Conservation (phyloP, 2,329 filamentous ascomycete genomes). For the Aspergillus vadensis region DNA sequence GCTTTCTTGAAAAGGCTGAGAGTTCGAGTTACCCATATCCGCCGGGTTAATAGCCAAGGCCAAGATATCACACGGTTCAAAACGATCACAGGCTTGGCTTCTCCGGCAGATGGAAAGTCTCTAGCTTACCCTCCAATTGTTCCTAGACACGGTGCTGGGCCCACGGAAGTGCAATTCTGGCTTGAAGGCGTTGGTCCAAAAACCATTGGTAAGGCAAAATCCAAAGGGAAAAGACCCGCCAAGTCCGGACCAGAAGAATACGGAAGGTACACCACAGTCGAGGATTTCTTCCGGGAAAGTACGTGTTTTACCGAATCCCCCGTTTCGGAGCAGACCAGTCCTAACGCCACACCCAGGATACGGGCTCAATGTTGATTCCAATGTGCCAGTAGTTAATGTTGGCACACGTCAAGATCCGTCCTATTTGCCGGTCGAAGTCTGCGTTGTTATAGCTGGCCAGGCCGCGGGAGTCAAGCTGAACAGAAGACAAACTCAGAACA, state of each 20-base stretch:
- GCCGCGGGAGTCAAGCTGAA: conserved; percentile 61
- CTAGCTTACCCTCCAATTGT: conserved; percentile 42
- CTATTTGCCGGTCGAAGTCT: conserved; percentile 69
- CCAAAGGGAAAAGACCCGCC: conserved; percentile 33
- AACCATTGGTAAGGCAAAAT: conserved; percentile 12
- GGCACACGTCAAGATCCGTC: conserved; percentile 59
- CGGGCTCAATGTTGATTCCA: conserved; percentile 35
- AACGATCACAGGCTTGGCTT: conserved; percentile 51
- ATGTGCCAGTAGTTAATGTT: conserved; percentile 66
- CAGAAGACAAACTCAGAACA: conserved; percentile 62
- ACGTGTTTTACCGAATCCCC: conserved; percentile 23
- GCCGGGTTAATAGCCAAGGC: conserved; percentile 38
- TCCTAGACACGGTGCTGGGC: conserved; percentile 46
- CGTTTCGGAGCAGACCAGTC: conserved; percentile 33
- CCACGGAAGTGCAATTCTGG: conserved; percentile 60
- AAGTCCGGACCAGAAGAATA: conserved; percentile 34
- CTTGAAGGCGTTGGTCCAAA: conserved; percentile 32
- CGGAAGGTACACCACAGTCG: conserved; percentile 54
- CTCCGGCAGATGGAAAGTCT: conserved; percentile 37
- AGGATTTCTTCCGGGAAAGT: conserved; percentile 52
- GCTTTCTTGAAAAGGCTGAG: conserved; percentile 30
- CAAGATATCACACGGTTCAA: conserved; percentile 43
- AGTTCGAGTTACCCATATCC: conserved; percentile 45
- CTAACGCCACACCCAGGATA: background rate
- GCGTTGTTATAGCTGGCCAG: conserved; percentile 66